Base-by-base conservation (phyloP, 148 eudicot genomes). In the Cornus suecica region DNA sequence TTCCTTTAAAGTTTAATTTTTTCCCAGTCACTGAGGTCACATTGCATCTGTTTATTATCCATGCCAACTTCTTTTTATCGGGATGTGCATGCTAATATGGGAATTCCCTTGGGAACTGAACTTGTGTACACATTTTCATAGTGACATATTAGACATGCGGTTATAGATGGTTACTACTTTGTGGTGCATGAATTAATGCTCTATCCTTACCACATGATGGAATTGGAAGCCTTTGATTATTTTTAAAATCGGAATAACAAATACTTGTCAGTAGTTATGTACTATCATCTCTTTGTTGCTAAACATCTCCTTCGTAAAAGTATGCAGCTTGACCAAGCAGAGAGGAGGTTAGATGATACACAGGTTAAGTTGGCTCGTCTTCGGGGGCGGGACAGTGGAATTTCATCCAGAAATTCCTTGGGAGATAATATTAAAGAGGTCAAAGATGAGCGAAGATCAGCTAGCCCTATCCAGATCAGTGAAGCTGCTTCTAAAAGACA, bases 241-340 rank as follows among this genome's bases (percentile, higher is more conserved):
- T 65, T 27, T 18, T 34, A 26, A 64, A 74, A 74, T 73, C 25
- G 25, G 27, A 13, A 41, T 74, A 20, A 24, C 32, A 24, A 25
- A n/a, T 65, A 58, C 8, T 37, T 42, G 24, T 37, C 26, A 14
- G 28, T 20, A 63, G n/a, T 26, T 14, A 74, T 28, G 22, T 25
- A 20, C 20, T 10, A 14, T 8, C 22, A 28, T 65, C 10, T 51
- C 28, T 31, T n/a, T 31, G 18, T 31, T 63, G 48, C 82, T 84
- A 73, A 79, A 63, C 31, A 66, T 78, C 41, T 20, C 68, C 68
- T 69, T 70, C 23, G 37, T 58, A 73, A 66, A 31, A 20, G 28
- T 65, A 45, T 82, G 84, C 88, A 94, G 99, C 97, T 92, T 87
- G 86, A 78, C 58, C 83, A 88, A 81, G 85, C 96, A 64, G 86